phyloP scores from a whole-genome alignment of 768 basidiomycete genomes.

The Calocybe cyanea region DNA sequence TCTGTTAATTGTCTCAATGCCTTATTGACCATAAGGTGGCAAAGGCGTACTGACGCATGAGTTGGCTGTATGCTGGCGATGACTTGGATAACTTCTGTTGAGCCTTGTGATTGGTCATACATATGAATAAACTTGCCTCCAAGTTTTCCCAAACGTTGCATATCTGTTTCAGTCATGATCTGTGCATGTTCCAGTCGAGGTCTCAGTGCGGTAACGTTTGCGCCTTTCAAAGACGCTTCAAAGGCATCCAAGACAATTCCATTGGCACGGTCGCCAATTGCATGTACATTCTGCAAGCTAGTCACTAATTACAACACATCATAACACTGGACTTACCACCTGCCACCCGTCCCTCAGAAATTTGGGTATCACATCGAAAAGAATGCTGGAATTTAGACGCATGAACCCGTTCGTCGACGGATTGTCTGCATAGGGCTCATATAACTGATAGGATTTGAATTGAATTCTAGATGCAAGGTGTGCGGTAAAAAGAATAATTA shows the following conservation, averaged over 20 bases:
- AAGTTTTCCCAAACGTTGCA: conserved; percentile 70
- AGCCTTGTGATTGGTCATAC: not conserved
- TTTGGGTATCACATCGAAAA: conserved; percentile 59
- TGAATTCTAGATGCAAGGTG: conserved; percentile 4
- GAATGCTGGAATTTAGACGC: conserved; percentile 59
- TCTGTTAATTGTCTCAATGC: conserved; percentile 29
- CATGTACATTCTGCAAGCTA: conserved; percentile 70
- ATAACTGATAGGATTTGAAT: conserved; percentile 42
- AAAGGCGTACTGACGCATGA: conserved; percentile 59
- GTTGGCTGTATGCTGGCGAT: conserved; percentile 91
- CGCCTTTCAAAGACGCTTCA: conserved; percentile 58
- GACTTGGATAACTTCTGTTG: conserved; percentile 40
- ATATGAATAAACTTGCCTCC: conserved; percentile 51
- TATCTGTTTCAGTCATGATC: conserved; percentile 73
- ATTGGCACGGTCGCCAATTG: conserved; percentile 87
- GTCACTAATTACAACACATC: not conserved
- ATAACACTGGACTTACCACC: conserved; percentile 53
- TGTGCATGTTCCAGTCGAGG: conserved; percentile 92
- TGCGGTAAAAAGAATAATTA: conserved; percentile 25
- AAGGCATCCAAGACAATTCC: conserved; percentile 80
- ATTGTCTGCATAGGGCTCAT: conserved; percentile 81
- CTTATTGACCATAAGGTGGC: not conserved
- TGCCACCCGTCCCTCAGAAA: conserved; percentile 87
- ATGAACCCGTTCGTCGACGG: conserved; percentile 75
- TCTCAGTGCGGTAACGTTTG: conserved; percentile 60